Evolutionary conservation across 2,329 filamentous ascomycete genomes (phyloP), one percentile per base, ranked within the genome.

Genomic region (Verticillium klebahnii): DNA sequence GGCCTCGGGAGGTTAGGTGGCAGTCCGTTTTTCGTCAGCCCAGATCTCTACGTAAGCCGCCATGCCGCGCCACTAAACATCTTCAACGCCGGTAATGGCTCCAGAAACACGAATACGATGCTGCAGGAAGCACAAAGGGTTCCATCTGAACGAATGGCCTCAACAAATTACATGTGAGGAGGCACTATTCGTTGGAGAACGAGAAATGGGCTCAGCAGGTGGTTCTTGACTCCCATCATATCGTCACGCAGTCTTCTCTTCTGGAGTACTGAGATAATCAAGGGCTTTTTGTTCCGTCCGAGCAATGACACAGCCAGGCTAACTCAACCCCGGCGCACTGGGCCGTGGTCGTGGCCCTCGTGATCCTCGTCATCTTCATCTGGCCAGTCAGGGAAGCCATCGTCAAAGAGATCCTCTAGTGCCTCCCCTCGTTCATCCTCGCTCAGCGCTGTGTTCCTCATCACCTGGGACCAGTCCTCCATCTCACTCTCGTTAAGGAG

Each of bases 401-500:
- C 85, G 62, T 87, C 84, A 74, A 85, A 88, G 54, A 83, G 62
- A 8, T 78, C 75, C 50, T 74, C 72, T 61, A 87, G 62, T 39
- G 73, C 77, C 39, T 84, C 78, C 32, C 77, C 72, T 62, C 80
- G 83, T 45, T 77, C 70, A 2, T 75, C 74, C 1, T 70, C 67
- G 5, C 67, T 69, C 19, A 77, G 63, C 14, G 68, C 71, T 9
- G 70, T 71, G 52, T 77, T 74, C 4, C 74, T 71, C 82, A 86
- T 85, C 5, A 85, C 77, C 25, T 71, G 71, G 67, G 83, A 77
- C 79, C 86, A 86, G 67, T 76, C 71, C 34, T 69, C 70, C 69
- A 82, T 83, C 72, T 92, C 89, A 0, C 71, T 71, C 25, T 88
- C 83, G n/a, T 80, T 80, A 2, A 92, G 71, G 29, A 91, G 70